These are phyloP conservation scores for Iberis pinnata DNA, from an alignment of 345 rosid genomes.

Conservation along the genomic window DNA sequence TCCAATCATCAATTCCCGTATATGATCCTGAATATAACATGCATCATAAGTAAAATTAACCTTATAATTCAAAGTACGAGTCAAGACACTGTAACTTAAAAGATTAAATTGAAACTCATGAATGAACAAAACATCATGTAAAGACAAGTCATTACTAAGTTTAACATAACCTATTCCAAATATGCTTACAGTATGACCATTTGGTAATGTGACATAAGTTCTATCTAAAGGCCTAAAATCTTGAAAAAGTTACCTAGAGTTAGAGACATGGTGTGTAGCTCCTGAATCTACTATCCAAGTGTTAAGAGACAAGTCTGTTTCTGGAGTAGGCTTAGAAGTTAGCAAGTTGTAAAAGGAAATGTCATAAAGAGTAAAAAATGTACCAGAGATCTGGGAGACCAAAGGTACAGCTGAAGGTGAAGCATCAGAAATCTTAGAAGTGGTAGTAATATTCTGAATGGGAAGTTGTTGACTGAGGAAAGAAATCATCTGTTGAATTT, in stretches of 20 bases:
- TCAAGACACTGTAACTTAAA: background rate
- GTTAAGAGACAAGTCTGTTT: background rate
- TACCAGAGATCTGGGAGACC: background rate
- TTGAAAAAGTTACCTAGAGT: background rate
- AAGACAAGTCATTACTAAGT: background rate
- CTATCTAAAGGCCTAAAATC: rapidly evolving
- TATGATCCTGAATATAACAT: background rate
- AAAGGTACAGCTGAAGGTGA: background rate
- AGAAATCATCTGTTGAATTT: background rate
- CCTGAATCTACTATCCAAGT: background rate
- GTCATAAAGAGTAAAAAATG: background rate
- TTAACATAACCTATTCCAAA: background rate
- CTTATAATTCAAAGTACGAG: background rate
- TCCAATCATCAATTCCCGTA: background rate
- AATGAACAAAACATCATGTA: background rate
- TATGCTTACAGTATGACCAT: background rate
- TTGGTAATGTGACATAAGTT: background rate
- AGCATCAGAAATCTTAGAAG: background rate
- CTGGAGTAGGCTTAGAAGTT: background rate
- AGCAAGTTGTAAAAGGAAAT: background rate
- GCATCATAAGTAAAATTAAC: background rate
- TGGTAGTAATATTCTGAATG: background rate
- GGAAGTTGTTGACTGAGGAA: background rate
- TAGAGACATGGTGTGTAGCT: background rate
- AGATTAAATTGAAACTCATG: background rate